phyloP scores from a whole-genome alignment of 768 basidiomycete species.

The Imleria badia region DNA sequence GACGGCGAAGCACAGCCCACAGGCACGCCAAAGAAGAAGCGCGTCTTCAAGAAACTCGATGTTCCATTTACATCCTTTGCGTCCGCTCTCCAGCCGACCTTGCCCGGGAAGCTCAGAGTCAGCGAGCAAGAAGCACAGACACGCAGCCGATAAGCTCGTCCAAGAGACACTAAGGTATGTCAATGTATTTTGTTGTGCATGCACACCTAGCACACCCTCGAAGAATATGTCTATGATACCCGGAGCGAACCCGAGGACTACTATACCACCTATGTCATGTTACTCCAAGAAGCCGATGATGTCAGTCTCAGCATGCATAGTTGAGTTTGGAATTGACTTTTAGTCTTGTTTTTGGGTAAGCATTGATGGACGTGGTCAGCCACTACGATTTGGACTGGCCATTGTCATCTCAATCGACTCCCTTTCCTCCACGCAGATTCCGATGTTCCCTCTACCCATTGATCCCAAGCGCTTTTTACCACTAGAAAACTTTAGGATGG shows the following conservation, averaged over 20 bases:
- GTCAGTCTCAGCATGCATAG: no score
- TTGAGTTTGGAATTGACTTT: no score
- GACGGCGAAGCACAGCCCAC: slow-evolving; percentile 46
- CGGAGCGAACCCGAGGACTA: slow-evolving; percentile 89
- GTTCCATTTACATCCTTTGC: slow-evolving; percentile 69
- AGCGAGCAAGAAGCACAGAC: slow-evolving; percentile 86
- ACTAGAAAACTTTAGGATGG: no score
- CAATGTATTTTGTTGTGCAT: not conserved
- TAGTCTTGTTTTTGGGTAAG: no score
- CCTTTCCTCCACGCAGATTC: no score
- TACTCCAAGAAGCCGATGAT: slow-evolving; percentile 83
- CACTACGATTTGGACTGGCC: no score
- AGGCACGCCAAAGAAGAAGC: slow-evolving; percentile 73
- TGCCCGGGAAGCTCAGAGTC: slow-evolving; percentile 62
- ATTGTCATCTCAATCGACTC: no score
- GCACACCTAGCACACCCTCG: slow-evolving; percentile 83
- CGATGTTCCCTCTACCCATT: no score
- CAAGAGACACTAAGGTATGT: slow-evolving; percentile 93
- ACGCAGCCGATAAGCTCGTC: slow-evolving; percentile 91
- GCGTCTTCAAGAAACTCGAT: slow-evolving; percentile 77
- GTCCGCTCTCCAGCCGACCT: slow-evolving; percentile 59
- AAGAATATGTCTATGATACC: slow-evolving; percentile 98
- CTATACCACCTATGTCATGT: slow-evolving; percentile 69
- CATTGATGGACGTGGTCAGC: no score
- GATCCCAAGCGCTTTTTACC: no score